Evolutionary conservation across 208 protist species (phyloP).

Genomic region (Herpetomonas tarakana): DNA sequence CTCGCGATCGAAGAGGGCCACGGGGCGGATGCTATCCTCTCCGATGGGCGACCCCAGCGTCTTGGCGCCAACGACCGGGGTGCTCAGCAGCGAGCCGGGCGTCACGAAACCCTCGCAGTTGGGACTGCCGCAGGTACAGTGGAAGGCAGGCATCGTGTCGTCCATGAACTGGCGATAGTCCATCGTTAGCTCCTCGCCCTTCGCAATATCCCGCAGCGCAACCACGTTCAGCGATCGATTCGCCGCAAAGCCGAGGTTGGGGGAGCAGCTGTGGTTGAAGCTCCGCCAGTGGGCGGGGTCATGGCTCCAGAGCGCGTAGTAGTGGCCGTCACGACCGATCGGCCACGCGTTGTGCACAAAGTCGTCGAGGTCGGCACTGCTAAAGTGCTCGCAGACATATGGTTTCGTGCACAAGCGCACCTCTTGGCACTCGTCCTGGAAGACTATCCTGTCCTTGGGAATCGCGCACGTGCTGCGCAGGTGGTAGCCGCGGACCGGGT

Average conservation of each 20-base stretch:
- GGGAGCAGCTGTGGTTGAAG: conserved; percentile 84
- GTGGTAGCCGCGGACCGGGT: conserved; percentile 63
- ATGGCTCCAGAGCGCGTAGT: conserved; percentile 84
- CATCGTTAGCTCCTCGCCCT: conserved; percentile 86
- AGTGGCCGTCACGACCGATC: conserved; percentile 58
- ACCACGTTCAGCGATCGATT: conserved; percentile 65
- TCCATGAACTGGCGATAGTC: conserved; percentile 89
- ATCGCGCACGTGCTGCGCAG: conserved; percentile 61
- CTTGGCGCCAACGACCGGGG: conserved; percentile 9
- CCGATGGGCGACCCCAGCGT: not conserved
- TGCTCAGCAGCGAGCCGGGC: conserved; percentile 29
- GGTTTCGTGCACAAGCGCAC: conserved; percentile 80
- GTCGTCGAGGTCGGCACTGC: conserved; percentile 41
- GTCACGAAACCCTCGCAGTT: conserved; percentile 50
- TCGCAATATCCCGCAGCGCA: conserved; percentile 65
- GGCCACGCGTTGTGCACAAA: conserved; percentile 80
- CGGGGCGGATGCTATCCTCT: not conserved
- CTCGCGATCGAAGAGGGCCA: not conserved
- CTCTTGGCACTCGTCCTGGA: conserved; percentile 57
- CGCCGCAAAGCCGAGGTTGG: conserved; percentile 72
- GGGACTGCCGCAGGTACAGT: conserved; percentile 54
- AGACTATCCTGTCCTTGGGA: conserved; percentile 42
- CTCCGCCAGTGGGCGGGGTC: conserved; percentile 59
- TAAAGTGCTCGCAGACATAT: conserved; percentile 43
- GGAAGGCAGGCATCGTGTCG: conserved; percentile 64